Evolutionary conservation across 805 yeast species (phyloP).

Genomic region (Sugiyamaella floridensis): DNA sequence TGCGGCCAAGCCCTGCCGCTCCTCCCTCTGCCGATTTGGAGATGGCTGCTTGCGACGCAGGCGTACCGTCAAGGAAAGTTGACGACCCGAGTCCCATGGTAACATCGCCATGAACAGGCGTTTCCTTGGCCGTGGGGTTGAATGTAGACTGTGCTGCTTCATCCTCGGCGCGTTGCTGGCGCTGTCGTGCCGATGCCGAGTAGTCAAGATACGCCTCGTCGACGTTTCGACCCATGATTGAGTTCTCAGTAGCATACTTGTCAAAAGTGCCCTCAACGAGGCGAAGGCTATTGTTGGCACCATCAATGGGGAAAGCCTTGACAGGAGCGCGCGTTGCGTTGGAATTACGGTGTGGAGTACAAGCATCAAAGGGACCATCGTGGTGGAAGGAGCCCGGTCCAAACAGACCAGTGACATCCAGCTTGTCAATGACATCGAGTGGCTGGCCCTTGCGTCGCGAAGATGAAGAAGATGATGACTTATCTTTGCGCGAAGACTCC

Average conservation of each 20-base stretch:
- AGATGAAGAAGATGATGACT: neutral
- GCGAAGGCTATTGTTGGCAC: constrained; percentile 80
- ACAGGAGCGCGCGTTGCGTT: constrained; percentile 71
- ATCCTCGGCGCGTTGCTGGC: neutral
- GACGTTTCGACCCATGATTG: constrained; percentile 67
- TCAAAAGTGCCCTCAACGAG: constrained; percentile 48
- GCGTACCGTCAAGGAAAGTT: constrained; percentile 93
- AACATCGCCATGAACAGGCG: constrained; percentile 75
- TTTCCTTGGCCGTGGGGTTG: constrained; percentile 62
- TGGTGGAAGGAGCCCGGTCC: constrained; percentile 94
- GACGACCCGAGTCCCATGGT: constrained; percentile 88
- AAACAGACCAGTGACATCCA: constrained; percentile 92
- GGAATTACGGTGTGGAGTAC: constrained; percentile 92
- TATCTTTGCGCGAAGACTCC: neutral
- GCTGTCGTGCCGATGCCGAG: constrained; percentile 17
- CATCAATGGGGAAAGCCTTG: constrained; percentile 89
- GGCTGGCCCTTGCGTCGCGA: constrained; percentile 32
- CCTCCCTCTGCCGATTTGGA: constrained; percentile 27
- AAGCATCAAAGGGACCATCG: constrained; percentile 98
- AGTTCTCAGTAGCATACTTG: constrained; percentile 46
- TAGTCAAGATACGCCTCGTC: constrained; percentile 40
- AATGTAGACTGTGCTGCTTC: constrained; percentile 32
- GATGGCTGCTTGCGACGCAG: constrained; percentile 57
- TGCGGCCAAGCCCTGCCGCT: constrained; percentile 57
- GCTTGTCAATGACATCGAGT: constrained; percentile 87